These are phyloP conservation scores for Hysterangium stoloniferum DNA, from an alignment of 768 basidiomycete species.

Conservation along the genomic window DNA sequence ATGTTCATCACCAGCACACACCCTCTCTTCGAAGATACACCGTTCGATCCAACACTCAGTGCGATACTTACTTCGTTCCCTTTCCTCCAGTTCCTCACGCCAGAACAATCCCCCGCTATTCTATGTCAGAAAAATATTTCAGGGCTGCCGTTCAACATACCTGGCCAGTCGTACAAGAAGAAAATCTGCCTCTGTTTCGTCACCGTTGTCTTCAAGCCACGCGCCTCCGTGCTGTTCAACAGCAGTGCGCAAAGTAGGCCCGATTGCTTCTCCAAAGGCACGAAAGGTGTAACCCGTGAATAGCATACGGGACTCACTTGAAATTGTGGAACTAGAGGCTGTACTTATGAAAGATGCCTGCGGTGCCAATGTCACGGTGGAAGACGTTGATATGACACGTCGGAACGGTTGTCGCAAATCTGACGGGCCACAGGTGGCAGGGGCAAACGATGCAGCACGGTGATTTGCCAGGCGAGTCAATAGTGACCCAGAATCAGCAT, in stretches of 20 bases:
- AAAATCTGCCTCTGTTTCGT: slow-evolving; percentile 49
- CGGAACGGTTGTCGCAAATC: slow-evolving; percentile 42
- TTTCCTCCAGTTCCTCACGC: slow-evolving; percentile 42
- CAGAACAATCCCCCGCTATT: slow-evolving; percentile 65
- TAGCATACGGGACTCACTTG: slow-evolving; percentile 23
- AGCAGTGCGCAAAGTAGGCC: slow-evolving; percentile 46
- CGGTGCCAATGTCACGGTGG: background rate
- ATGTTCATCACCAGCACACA: slow-evolving; percentile 61
- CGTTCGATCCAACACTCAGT: slow-evolving; percentile 94
- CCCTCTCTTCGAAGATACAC: slow-evolving; percentile 68
- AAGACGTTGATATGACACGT: slow-evolving; percentile 17
- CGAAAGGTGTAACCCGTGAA: slow-evolving; percentile 53
- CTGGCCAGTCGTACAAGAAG: slow-evolving; percentile 69
- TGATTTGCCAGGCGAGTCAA: slow-evolving; percentile 36
- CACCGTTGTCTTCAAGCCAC: slow-evolving; percentile 32
- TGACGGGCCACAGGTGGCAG: slow-evolving; percentile 24
- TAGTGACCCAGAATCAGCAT: background rate
- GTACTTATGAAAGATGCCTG: background rate
- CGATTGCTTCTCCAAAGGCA: slow-evolving; percentile 61
- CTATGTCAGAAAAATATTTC: background rate
- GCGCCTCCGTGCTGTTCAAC: slow-evolving; percentile 54
- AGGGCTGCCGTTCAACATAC: slow-evolving; percentile 27
- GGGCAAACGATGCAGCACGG: slow-evolving; percentile 59
- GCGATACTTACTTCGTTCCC: slow-evolving; percentile 49
- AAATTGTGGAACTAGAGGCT: background rate